Evolutionary conservation across 768 basidiomycete species (phyloP), one percentile per base, ranked within the genome.

Genomic region (Boletus vinaceobasis): DNA sequence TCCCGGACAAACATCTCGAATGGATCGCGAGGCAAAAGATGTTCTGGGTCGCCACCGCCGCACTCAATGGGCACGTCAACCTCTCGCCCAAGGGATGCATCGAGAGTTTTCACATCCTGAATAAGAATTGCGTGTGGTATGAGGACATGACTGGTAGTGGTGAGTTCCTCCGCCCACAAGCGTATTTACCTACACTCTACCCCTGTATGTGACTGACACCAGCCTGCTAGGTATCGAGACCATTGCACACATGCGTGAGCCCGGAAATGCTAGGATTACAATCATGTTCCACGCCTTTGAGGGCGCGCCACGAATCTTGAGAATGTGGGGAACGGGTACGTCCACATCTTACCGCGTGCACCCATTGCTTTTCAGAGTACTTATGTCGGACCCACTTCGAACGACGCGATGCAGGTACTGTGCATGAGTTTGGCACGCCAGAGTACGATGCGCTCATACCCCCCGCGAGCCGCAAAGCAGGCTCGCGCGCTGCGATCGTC

Each of bases 91-190:
- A 88, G 60, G 84, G 83, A 43, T 72, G 78, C 27, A 70, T 77
- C 56, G 81, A 81, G 8, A 80, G 79, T 4, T 87, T 90, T 62
- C 85, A 85, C 60, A 64, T 87, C 57, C 73, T 78, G 15, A 72
- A 80, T 52, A 67, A 76, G 19, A 79, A 74, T 39, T 72, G 68
- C 43, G 82, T 85, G 2, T 88, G 87, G 87, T 89, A 89, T 58
- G 85, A 89, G 62, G 87, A 89, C 64, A 74, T 87, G 43, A 83
- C 81, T 19, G 87, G 87, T 9, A 83, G 84, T 56, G 86, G 86
- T 85, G 55, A 39, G 76, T 73, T 19, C n/a, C 27, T 21, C 13
- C 13, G 14, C 48, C 35, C 27, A 31, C 21, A 14, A 23, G 8
- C 9, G 36, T 11, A 17, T 4, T 15, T 5, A 1, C 21, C 21